Percentiles rank a stretch among this genome's conserved stretches.
Evolutionary conservation across 192 early-diverging fungal genomes (phyloP).

Genomic region (Linnemannia zychae): DNA sequence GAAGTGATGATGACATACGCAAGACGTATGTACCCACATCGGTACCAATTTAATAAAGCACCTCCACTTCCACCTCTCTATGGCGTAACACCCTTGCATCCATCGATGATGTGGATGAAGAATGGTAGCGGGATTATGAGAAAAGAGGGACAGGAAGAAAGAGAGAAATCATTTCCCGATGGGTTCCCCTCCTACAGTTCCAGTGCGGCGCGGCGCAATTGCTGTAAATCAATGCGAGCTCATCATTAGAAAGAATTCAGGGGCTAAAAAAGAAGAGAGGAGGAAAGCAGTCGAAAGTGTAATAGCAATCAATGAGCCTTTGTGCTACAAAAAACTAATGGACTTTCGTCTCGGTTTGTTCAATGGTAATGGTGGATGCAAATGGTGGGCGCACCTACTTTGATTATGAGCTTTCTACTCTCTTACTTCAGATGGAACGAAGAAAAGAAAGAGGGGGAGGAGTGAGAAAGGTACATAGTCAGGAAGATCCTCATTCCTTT

Average conservation of each 20-base stretch:
- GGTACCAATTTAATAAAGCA: too few relatives aligned
- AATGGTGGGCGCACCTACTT: background rate
- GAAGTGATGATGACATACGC: too few relatives aligned
- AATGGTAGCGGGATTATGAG: too few relatives aligned
- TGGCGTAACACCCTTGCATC: too few relatives aligned
- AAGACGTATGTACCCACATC: too few relatives aligned
- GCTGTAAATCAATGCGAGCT: background rate
- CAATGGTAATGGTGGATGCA: background rate
- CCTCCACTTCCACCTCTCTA: too few relatives aligned
- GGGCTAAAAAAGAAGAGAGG: background rate
- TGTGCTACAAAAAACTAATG: background rate
- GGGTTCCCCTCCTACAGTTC: background rate
- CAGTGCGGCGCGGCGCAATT: background rate
- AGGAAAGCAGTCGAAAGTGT: too few relatives aligned
- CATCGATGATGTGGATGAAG: too few relatives aligned
- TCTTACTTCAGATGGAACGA: background rate
- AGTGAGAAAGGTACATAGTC: background rate
- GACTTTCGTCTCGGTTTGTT: background rate
- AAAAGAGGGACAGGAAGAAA: too few relatives aligned
- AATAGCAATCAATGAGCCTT: background rate
- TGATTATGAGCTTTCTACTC: background rate
- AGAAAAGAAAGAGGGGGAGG: background rate
- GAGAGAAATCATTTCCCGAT: background rate
- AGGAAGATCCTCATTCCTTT: slow-evolving; percentile 5
- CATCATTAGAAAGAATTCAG: background rate